Percentiles rank a stretch among this genome's conserved stretches.
phyloP scores from a whole-genome alignment of 1,284 basidiomycete species.

The Leccinum angustisporum region DNA sequence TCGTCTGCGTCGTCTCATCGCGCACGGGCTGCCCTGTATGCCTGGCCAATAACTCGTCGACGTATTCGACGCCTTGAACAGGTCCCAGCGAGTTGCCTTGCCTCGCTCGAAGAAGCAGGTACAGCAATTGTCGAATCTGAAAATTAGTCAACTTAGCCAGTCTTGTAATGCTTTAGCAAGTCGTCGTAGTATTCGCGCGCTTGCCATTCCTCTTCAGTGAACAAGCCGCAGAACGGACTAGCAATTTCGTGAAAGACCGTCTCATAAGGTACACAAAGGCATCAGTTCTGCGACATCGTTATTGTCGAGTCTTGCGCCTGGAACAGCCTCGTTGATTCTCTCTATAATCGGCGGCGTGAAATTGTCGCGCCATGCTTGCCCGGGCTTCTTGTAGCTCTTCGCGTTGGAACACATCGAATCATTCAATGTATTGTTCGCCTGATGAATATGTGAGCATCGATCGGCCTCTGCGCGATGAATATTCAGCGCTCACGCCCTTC shows the following conservation, averaged over 20 bases:
- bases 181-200: constrained; percentile 72
- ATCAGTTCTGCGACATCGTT: constrained; percentile 64
- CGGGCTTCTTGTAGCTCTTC: constrained; percentile 45
- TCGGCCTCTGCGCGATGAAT: background rate
- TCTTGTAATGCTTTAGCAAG: constrained; percentile 76
- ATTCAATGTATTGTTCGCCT: constrained; percentile 75
- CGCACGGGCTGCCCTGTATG: constrained; percentile 60
- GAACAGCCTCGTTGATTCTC: constrained; percentile 61
- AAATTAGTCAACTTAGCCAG: constrained; percentile 45
- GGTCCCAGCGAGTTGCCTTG: constrained; percentile 67
- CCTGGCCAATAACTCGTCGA: constrained; percentile 85
- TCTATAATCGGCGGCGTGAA: constrained; percentile 59
- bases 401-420: constrained; percentile 67
- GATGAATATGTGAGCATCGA: constrained; percentile 6
- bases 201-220: constrained; percentile 57
- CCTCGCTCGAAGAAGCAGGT: constrained; percentile 34
- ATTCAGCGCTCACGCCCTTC: constrained; percentile 43
- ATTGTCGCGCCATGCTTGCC: constrained; percentile 50
- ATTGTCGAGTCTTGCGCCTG: constrained; percentile 59
- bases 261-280: constrained; percentile 77
- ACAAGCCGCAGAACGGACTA: constrained; percentile 75
- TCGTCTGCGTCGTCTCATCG: constrained; percentile 80
- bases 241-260: constrained; percentile 53
- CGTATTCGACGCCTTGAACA: constrained; percentile 80
- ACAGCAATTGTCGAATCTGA: background rate